phyloP scores from a whole-genome alignment of 1,284 basidiomycete genomes.

The Melampsora americana region DNA sequence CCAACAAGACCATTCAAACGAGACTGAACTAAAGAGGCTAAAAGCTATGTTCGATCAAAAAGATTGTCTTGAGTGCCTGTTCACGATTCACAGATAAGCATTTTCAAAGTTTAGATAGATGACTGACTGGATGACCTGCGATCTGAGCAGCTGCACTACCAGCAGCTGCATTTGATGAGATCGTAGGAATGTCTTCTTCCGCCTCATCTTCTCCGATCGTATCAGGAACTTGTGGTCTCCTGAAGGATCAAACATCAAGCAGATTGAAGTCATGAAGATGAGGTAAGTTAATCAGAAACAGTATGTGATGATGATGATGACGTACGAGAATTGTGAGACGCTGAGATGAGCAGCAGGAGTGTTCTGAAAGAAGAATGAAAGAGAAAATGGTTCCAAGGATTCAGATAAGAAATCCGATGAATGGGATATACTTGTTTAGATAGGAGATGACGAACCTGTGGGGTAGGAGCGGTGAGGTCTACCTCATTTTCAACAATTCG shows the following conservation, averaged over 20 bases:
- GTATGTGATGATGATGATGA: not conserved
- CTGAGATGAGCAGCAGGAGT: constrained; percentile 41
- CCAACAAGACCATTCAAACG: constrained; percentile 42
- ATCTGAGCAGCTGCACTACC: constrained; percentile 46
- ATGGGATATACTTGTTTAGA: not conserved
- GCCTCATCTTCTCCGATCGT: constrained; percentile 51
- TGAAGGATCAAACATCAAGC: constrained; percentile 16
- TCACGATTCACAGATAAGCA: too few species aligned
- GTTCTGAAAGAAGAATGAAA: constrained; percentile 17
- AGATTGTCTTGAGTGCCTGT: not conserved
- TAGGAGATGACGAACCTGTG: constrained; percentile 28
- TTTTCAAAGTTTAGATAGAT: not conserved
- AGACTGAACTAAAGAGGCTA: constrained; percentile 43
- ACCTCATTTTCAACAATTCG: constrained; percentile 22
- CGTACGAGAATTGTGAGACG: constrained; percentile 41
- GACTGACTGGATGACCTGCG: constrained; percentile 32
- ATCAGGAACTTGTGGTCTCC: constrained; percentile 51
- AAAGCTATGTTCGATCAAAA: constrained; percentile 14
- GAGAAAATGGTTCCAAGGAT: not conserved
- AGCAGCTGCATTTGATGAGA: constrained; percentile 47
- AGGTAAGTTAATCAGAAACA: not conserved
- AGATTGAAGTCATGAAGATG: not conserved
- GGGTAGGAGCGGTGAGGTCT: constrained; percentile 40
- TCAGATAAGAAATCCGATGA: not conserved
- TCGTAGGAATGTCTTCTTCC: constrained; percentile 49